phyloP scores from a whole-genome alignment of 169 alveolate species.

The Plasmodium sp. region DNA sequence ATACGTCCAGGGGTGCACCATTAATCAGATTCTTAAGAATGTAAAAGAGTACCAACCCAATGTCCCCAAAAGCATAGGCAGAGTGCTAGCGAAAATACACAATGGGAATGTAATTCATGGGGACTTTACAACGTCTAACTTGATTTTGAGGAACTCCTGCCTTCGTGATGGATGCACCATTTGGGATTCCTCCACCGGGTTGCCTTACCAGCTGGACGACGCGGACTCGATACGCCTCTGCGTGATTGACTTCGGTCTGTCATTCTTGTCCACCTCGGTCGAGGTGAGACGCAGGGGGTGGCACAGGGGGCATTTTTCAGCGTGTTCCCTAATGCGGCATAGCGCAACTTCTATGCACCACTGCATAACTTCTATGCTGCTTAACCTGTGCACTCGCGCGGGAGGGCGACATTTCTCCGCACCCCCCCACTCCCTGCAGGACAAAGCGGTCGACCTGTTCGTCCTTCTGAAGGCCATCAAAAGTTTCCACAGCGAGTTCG shows the following conservation, averaged over 20 bases:
- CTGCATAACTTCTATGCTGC: not conserved
- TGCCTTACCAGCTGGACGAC: conserved; percentile 15
- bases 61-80: conserved; percentile 64
- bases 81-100: conserved; percentile 82
- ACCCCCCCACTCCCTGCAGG: conserved; percentile 33
- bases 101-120: conserved; percentile 85
- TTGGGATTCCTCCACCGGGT: conserved; percentile 3
- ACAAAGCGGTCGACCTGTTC: conserved; percentile 85
- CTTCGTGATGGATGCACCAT: conserved; percentile 36
- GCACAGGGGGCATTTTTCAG: too few relatives aligned
- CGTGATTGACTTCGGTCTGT: conserved; percentile 82
- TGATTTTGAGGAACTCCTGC: conserved; percentile 75
- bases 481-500: conserved; percentile 63
- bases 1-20: conserved; percentile 78
- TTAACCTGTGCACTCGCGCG: not conserved
- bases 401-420: not conserved
- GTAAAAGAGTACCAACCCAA: conserved; percentile 45
- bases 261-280: conserved; percentile 78
- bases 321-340: not conserved
- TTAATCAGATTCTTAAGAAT: conserved; percentile 38
- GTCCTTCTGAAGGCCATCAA: conserved; percentile 80
- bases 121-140: conserved; percentile 83
- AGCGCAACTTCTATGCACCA: not conserved
- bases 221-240: conserved; percentile 22
- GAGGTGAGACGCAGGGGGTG: conserved; percentile 74